These are phyloP conservation scores for Beauveria australis DNA, from an alignment of 2,329 filamentous ascomycete genomes.

Conservation along the genomic window DNA sequence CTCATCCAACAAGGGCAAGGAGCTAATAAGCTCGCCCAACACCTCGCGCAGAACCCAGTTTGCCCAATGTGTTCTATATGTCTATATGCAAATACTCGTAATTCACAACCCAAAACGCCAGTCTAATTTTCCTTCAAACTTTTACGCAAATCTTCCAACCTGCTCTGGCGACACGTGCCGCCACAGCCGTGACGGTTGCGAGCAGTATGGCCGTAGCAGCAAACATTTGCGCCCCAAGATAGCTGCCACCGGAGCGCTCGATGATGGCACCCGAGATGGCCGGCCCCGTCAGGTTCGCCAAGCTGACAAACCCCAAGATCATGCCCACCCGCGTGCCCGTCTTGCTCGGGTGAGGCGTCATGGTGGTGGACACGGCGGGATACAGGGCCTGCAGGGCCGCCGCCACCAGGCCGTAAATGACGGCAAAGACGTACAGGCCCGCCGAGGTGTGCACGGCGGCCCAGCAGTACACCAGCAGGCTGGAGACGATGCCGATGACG, in stretches of 20 bases:
- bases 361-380: conserved; percentile 38
- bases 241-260: conserved; percentile 9
- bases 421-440: conserved; percentile 21
- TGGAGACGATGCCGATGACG: conserved; percentile 21
- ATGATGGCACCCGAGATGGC: conserved; percentile 19
- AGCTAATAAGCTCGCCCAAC: too few species aligned
- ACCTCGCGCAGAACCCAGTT: too few species aligned
- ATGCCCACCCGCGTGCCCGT: conserved; percentile 28
- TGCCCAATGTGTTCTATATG: neutral
- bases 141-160: conserved; percentile 5
- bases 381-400: conserved; percentile 43
- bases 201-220: conserved; percentile 46
- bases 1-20: too few species aligned
- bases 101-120: neutral
- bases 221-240: conserved; percentile 32
- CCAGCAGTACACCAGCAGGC: conserved; percentile 24
- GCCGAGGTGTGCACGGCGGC: conserved; percentile 16
- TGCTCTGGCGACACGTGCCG: conserved; percentile 35
- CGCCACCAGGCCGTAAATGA: conserved; percentile 42
- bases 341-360: conserved; percentile 23
- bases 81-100: neutral
- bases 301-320: conserved; percentile 25
- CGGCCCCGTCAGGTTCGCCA: conserved; percentile 22
- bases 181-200: conserved; percentile 38
- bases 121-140: neutral